Conservation (phyloP, 1,284 basidiomycete species). For the Boletus semigastroideus region DNA sequence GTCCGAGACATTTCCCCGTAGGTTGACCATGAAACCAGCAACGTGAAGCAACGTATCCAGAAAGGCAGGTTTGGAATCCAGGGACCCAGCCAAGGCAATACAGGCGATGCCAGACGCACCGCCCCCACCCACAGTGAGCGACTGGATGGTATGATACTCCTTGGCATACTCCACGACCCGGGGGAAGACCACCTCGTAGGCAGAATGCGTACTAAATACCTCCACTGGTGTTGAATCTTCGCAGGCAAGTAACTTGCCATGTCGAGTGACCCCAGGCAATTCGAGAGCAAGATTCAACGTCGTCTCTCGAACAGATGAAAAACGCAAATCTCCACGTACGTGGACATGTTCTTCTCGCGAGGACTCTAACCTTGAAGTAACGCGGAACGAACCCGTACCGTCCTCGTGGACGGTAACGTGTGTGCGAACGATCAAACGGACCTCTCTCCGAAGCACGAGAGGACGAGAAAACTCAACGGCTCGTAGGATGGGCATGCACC, state of each 20-base stretch:
- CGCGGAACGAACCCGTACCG: constrained; percentile 43
- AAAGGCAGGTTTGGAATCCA: constrained; percentile 55
- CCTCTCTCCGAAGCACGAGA: constrained; percentile 45
- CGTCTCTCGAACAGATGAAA: constrained; percentile 34
- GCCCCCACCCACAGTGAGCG: constrained; percentile 47
- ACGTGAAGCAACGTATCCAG: constrained; percentile 66
- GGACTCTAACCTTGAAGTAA: constrained; percentile 40
- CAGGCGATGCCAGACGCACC: constrained; percentile 55
- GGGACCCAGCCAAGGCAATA: constrained; percentile 42
- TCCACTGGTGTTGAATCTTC: constrained; percentile 37
- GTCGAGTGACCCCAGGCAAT: constrained; percentile 37
- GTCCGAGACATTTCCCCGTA: constrained; percentile 48
- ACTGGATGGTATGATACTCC: constrained; percentile 56
- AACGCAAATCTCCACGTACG: constrained; percentile 48
- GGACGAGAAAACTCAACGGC: constrained; percentile 52
- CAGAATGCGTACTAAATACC: constrained; percentile 53
- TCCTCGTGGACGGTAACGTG: constrained; percentile 40
- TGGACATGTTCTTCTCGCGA: constrained; percentile 41
- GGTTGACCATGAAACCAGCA: constrained; percentile 67
- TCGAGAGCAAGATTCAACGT: constrained; percentile 40
- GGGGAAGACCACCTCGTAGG: constrained; percentile 66
- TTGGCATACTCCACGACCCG: constrained; percentile 64
- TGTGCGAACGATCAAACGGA: constrained; percentile 39
- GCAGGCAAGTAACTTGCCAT: constrained; percentile 30
- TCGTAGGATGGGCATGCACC: constrained; percentile 40